Percentiles rank a stretch among this genome's conserved stretches.
phyloP scores from a whole-genome alignment of 1,139 yeast species.

The Ashbya aceris region DNA sequence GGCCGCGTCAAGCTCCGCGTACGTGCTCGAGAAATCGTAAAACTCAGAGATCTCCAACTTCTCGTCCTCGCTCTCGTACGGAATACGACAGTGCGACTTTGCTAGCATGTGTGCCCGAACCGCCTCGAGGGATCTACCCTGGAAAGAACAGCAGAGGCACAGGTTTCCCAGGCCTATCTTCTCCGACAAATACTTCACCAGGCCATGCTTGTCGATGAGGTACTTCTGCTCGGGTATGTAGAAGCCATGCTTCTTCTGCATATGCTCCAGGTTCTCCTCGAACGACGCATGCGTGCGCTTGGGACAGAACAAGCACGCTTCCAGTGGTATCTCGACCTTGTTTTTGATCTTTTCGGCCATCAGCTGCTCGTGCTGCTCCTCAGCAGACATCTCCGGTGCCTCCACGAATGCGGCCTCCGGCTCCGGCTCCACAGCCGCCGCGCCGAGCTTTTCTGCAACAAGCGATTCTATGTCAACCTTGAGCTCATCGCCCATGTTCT shows the following conservation, averaged over 20 bases:
- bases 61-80: conserved; percentile 79
- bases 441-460: conserved; percentile 27
- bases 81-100: conserved; percentile 82
- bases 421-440: conserved; percentile 10
- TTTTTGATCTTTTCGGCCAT: conserved; percentile 49
- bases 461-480: conserved; percentile 5
- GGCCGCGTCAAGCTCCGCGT: conserved; percentile 31
- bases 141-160: conserved; percentile 77
- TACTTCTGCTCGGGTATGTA: conserved; percentile 76
- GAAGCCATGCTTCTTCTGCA: conserved; percentile 71
- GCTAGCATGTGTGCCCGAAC: conserved; percentile 87
- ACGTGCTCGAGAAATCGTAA: conserved; percentile 69
- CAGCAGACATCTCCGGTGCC: conserved; percentile 10
- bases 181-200: conserved; percentile 73
- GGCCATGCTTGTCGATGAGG: conserved; percentile 61
- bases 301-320: conserved; percentile 70
- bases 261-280: conserved; percentile 62
- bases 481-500: conserved; percentile 16
- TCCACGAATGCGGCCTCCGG: conserved; percentile 7
- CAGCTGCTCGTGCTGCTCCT: conserved; percentile 34
- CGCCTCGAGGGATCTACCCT: conserved; percentile 78
- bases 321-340: conserved; percentile 61
- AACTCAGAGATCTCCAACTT: conserved; percentile 83
- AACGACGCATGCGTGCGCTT: conserved; percentile 39
- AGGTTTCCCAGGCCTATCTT: conserved; percentile 88